Evolutionary conservation across 805 yeast genomes (phyloP).

Genomic region (Sugiyamaella valdiviana): DNA sequence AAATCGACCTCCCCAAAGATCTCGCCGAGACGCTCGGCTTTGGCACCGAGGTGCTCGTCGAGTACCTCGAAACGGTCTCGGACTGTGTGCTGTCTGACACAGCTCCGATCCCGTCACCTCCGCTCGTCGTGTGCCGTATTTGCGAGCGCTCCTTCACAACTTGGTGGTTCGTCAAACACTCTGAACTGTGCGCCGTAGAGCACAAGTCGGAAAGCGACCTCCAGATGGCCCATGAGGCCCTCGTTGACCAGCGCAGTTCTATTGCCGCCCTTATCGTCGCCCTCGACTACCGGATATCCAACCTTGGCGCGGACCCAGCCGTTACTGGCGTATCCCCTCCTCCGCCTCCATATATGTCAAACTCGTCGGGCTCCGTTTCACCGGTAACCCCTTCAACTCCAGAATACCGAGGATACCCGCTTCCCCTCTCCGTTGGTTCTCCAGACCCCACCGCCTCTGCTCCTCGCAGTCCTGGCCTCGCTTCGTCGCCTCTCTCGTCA

Average conservation of each 20-base stretch:
- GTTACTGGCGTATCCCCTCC: no score
- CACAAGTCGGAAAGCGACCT: conserved; percentile 76
- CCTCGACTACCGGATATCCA: conserved; percentile 26
- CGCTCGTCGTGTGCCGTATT: conserved; percentile 76
- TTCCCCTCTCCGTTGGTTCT: conserved; percentile 9
- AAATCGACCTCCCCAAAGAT: conserved; percentile 61
- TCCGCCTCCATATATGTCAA: conserved; percentile 14
- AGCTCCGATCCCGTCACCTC: conserved; percentile 62
- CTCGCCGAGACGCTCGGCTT: conserved; percentile 77
- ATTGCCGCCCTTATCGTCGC: conserved; percentile 32
- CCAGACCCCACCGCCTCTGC: conserved; percentile 2
- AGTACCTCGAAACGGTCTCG: conserved; percentile 59
- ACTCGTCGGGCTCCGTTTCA: conserved; percentile 7
- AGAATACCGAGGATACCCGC: conserved; percentile 14
- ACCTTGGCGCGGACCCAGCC: conserved; percentile 5
- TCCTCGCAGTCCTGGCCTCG: conserved; percentile 8
- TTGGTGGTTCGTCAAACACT: conserved; percentile 94
- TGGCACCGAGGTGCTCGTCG: conserved; percentile 77
- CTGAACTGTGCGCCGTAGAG: conserved; percentile 79
- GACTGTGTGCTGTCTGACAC: conserved; percentile 58
- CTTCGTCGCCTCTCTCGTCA: conserved; percentile 8
- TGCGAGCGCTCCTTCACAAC: conserved; percentile 89
- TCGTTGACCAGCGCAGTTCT: conserved; percentile 61
- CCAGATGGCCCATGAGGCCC: conserved; percentile 64
- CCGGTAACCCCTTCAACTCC: conserved; percentile 7